Conservation (phyloP, 1,139 yeast species). For the Kodamaea anthophila region DNA sequence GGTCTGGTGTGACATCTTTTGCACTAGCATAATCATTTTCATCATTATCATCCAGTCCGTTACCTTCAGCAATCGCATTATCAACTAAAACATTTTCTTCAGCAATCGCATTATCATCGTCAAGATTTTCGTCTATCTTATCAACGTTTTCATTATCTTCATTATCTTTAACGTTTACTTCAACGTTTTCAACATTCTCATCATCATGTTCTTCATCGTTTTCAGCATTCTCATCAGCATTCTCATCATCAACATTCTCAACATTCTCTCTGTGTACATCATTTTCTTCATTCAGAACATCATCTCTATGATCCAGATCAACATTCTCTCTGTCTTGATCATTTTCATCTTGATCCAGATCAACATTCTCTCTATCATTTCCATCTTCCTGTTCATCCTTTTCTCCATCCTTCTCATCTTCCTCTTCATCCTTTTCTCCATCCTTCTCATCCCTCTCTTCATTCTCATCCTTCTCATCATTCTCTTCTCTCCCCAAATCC, state of each 20-base stretch:
- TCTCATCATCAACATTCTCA: neutral
- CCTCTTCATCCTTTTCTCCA: constrained; percentile 7
- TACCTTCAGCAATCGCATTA: no score
- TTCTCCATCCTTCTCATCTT: constrained; percentile 9
- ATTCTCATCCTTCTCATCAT: constrained; percentile 9
- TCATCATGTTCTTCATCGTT: neutral
- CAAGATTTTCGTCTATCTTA: constrained; percentile 1
- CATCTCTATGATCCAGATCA: no score
- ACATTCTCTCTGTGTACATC: constrained; percentile 2
- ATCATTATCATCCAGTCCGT: no score
- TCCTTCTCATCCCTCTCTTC: constrained; percentile 4
- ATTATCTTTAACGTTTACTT: neutral
- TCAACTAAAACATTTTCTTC: no score
- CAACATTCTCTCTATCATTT: constrained; percentile 5
- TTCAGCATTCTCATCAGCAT: neutral
- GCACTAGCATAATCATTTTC: no score
- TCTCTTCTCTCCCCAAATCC: constrained; percentile 10
- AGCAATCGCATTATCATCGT: no score
- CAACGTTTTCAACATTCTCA: neutral
- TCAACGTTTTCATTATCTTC: neutral
- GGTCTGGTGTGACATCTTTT: no score
- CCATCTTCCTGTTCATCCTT: constrained; percentile 5
- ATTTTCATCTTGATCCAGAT: neutral
- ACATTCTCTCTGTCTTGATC: constrained; percentile 1
- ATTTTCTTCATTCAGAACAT: constrained; percentile 3